Conservation (phyloP, 2,329 filamentous ascomycete species). For the Penicillium sp. region DNA sequence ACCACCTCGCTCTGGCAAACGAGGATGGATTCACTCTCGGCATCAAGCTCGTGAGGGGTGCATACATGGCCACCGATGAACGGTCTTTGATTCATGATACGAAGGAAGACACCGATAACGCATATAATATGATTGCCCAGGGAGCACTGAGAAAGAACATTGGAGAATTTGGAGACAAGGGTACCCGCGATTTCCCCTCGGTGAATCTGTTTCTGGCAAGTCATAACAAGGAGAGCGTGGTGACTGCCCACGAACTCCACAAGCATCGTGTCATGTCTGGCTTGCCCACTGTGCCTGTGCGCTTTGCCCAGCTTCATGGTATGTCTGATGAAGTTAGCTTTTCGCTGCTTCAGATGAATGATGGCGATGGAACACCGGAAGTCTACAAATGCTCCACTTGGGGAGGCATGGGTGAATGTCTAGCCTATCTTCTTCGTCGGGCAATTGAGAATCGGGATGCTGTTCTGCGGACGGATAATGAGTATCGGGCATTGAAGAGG, state of each 20-base stretch:
- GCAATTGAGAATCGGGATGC: conserved; percentile 62
- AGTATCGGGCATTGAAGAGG: conserved; percentile 30
- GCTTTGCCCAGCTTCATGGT: conserved; percentile 57
- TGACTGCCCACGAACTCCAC: conserved; percentile 50
- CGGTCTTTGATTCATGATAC: conserved; percentile 68
- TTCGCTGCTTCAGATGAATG: conserved; percentile 47
- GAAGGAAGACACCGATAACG: conserved; percentile 66
- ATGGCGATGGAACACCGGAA: conserved; percentile 34
- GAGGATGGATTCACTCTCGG: conserved; percentile 64
- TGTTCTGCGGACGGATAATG: conserved; percentile 50
- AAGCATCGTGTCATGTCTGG: conserved; percentile 43
- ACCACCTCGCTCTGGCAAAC: conserved; percentile 59
- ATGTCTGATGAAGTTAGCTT: conserved; percentile 63
- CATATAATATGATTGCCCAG: conserved; percentile 69
- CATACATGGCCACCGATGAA: conserved; percentile 69
- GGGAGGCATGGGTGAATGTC: conserved; percentile 66
- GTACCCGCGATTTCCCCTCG: conserved; percentile 48
- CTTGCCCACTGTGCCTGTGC: conserved; percentile 47
- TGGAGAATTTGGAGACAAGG: conserved; percentile 21
- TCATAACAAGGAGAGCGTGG: conserved; percentile 74
- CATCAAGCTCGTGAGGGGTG: conserved; percentile 72
- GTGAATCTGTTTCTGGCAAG: conserved; percentile 71
- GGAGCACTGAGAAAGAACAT: conserved; percentile 59
- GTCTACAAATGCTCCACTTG: conserved; percentile 58
- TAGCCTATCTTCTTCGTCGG: conserved; percentile 65